A percentile compares a stretch with the other conserved stretches of the same genome.
These are phyloP conservation scores for Hymenoscyphus occultus DNA, from an alignment of 2,329 filamentous ascomycete species.

Conservation along the genomic window DNA sequence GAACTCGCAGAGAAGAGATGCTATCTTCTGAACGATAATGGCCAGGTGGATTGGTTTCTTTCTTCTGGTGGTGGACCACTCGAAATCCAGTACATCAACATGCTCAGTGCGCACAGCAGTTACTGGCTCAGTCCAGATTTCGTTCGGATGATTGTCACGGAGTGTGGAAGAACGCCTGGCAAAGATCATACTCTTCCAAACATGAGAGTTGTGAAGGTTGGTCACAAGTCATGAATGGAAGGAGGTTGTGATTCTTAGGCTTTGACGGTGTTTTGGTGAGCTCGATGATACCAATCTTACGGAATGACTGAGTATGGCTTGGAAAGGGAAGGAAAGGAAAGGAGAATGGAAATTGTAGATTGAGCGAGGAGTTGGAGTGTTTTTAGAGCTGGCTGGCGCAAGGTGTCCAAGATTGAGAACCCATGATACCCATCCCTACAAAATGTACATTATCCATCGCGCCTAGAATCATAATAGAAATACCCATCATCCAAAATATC, in stretches of 20 bases:
- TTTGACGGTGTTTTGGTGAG: neutral
- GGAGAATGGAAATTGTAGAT: neutral
- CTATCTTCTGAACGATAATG: slow-evolving; percentile 88
- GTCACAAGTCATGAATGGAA: slow-evolving; percentile 20
- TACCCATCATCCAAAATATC: neutral
- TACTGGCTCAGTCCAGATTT: slow-evolving; percentile 91
- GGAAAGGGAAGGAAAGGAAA: neutral
- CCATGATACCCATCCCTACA: slow-evolving; percentile 27
- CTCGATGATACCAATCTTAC: neutral
- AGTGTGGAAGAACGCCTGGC: slow-evolving; percentile 75
- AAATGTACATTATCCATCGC: neutral
- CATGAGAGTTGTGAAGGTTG: slow-evolving; percentile 56
- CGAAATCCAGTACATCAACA: slow-evolving; percentile 95
- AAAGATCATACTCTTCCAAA: slow-evolving; percentile 55
- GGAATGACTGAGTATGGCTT: neutral
- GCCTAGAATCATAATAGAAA: neutral
- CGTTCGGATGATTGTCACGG: slow-evolving; percentile 83
- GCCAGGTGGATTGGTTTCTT: slow-evolving; percentile 89
- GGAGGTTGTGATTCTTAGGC: neutral
- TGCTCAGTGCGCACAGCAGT: slow-evolving; percentile 91
- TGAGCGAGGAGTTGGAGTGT: neutral
- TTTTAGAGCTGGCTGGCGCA: neutral
- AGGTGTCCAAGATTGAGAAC: slow-evolving; percentile 11
- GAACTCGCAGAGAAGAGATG: slow-evolving; percentile 89
- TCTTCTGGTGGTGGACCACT: slow-evolving; percentile 80